Evolutionary conservation across 2,329 filamentous ascomycete species (phyloP), one percentile per base, ranked within the genome.

Genomic region (Sporothrix curviconia): DNA sequence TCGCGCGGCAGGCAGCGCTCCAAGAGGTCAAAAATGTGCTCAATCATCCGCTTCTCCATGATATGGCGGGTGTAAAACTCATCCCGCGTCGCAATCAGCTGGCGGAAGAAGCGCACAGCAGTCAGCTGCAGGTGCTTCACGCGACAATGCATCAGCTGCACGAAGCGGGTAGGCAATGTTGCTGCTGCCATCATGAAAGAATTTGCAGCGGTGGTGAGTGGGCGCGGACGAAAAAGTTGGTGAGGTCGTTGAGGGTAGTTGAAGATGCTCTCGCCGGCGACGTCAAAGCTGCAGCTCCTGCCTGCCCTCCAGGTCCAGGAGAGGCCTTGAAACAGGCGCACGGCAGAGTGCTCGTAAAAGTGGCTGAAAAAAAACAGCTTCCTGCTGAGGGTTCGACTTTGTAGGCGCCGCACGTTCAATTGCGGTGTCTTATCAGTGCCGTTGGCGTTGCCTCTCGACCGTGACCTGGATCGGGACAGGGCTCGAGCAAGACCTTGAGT

Each of bases 91-190:
- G 85, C 85, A 58, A 96, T 81, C 60, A 95, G 82, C 44, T 89
- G 89, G 34, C 92, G 88, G 75, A 97, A 92, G 74, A 96, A 96
- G 69, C 96, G 94, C 64, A 99, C 81, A 6, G 92, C 90, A 65
- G 90, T 89, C 43, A 99, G 81, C 72, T 92, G 92, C 62, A 99
- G 75, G 69, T 96, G 92, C 75, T 97, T 97, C 72, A 97, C 90
- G 9, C 85, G 85, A 60, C 87, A 92, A 44, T 78, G 77, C 63
- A 99, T 81, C 60, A 99, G 81, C 70, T 95, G 90, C 50, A 86
- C 85, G 60, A 96, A 86, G 40, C 92, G 84, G n/a, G 60, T 85
- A 81, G 7, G 88, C 84, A 44, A 97, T 78, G 58, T 87, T 85
- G 71, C n/a, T 96, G 84, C 11, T 83, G 83, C n/a, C 61, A 95